A percentile compares a stretch with the other conserved stretches of the same genome.
These are phyloP conservation scores for Plasmodium gonderi DNA, from an alignment of 169 alveolate species.

Conservation along the genomic window DNA sequence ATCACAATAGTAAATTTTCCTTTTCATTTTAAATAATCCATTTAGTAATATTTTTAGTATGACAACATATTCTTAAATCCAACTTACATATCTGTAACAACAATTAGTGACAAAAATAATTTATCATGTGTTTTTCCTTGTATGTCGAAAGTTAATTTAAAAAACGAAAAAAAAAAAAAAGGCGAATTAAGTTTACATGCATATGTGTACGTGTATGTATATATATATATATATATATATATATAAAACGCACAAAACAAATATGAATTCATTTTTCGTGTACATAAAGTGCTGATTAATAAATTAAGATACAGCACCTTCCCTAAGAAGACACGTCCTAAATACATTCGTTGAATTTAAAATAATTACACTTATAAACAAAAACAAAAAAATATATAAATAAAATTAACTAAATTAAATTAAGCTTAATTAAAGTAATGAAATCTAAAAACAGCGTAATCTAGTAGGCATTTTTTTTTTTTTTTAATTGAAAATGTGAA, in stretches of 20 bases:
- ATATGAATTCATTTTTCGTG: neutral
- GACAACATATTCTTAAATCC: neutral
- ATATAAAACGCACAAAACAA: too few relatives aligned
- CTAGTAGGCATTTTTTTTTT: neutral
- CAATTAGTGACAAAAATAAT: neutral
- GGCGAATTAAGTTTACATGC: neutral
- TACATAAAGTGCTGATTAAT: neutral
- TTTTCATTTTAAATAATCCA: neutral
- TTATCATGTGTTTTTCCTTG: neutral
- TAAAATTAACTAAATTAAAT: too few relatives aligned
- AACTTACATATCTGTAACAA: neutral
- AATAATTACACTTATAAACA: neutral
- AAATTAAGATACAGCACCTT: neutral
- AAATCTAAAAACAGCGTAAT: neutral
- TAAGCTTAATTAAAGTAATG: neutral
- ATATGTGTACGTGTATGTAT: neutral
- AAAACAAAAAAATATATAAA: neutral
- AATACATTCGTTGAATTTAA: neutral
- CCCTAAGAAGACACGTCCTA: neutral
- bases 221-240: too few relatives aligned
- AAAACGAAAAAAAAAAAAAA: neutral
- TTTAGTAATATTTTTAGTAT: neutral
- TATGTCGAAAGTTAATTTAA: neutral
- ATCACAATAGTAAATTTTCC: neutral
- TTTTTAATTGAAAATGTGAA: neutral